These are phyloP conservation scores for Verticillium nubilum DNA, from an alignment of 2,329 filamentous ascomycete species.

Conservation along the genomic window DNA sequence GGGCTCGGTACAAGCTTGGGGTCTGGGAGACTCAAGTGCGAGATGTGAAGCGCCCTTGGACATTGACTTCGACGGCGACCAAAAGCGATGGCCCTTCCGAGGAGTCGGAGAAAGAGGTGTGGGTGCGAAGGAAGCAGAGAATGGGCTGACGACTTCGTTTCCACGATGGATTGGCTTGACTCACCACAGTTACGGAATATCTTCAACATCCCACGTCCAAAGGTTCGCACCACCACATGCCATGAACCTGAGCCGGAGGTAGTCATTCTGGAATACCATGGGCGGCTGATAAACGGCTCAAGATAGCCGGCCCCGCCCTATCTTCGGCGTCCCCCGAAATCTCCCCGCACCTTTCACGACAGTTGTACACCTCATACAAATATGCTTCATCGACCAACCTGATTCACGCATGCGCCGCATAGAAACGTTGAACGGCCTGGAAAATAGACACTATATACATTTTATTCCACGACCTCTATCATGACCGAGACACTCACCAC, in stretches of 20 bases:
- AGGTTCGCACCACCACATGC: no score
- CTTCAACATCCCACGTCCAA: no score
- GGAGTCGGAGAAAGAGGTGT: constrained; percentile 27
- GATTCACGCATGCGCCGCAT: neutral
- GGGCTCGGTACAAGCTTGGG: constrained; percentile 54
- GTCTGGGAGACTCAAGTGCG: constrained; percentile 60
- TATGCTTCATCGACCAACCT: neutral
- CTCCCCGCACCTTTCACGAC: neutral
- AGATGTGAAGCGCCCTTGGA: neutral
- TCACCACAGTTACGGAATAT: no score
- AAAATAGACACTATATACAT: neutral
- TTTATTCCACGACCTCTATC: neutral
- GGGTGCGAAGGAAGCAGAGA: constrained; percentile 36
- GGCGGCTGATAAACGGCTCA: neutral
- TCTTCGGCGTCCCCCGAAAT: neutral
- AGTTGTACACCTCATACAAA: neutral
- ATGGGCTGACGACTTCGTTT: constrained; percentile 21
- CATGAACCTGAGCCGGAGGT: no score
- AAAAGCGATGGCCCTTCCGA: neutral
- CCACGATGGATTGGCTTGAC: no score
- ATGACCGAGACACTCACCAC: neutral
- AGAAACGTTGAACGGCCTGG: no score
- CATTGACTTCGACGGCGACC: no score
- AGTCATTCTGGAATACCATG: no score
- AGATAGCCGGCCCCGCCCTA: constrained; percentile 1